Evolutionary conservation across 345 rosid species (phyloP), one percentile per base, ranked within the genome.

Genomic region (Brassica juncea): DNA sequence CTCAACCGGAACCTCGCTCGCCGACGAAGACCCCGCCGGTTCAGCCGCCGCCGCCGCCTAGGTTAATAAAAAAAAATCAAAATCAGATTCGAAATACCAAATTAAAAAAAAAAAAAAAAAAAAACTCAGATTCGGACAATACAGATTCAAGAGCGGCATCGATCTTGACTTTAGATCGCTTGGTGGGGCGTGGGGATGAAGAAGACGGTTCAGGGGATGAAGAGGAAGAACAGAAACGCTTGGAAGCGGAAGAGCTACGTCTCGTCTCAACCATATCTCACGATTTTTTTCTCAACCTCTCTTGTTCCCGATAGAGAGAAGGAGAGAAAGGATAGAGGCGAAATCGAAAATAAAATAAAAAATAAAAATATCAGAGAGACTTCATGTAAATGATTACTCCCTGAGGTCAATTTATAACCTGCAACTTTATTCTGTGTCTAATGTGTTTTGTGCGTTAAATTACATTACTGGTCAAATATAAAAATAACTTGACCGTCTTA

Each of bases 251-350:
- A 30, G 94, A 86, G 87, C 97, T 91, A 44, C 99, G 89, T 67
- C 99, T 86, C 35, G 99, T 96, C 81, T 93, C 98, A 52, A 93
- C 99, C 99, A 96, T 96, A 72, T 67, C 80, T 57, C 30, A 58
- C 59, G 77, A 68, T 59, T 49, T n/a, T 23, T 21, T 16, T 27
- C 81, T 77, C 61, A 47, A 23, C 69, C 58, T 75, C 49, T 75
- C 42, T 52, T 8, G 44, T 28, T 62, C 32, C 21, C 54, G 70
- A 74, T 12, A 60, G 60, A 69, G 37, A 66, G 47, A 21, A 2
- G 5, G 9, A 57, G n/a, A 27, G 49, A 42, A 71, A 68, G 62
- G 57, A 68, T 25, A 67, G 67, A 64, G 60, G 39, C 30, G 54
- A 76, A 82, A 76, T 74, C 75, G 70, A 58, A 3, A 12, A 2